These are phyloP conservation scores for Hanseniaspora valbyensis DNA, from an alignment of 805 yeast species.

Conservation along the genomic window DNA sequence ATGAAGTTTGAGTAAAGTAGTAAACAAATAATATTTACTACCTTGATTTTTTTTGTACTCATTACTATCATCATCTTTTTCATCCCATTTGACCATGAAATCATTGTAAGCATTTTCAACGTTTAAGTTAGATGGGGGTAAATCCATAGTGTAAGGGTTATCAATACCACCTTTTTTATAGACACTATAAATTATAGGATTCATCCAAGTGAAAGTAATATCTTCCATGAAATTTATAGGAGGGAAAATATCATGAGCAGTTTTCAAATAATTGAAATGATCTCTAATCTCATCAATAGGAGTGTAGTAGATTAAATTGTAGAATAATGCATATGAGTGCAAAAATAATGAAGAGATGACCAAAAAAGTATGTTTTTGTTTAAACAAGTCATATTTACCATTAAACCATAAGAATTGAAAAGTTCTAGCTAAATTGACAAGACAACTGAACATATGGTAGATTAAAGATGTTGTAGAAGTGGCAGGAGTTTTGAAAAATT, in stretches of 20 bases:
- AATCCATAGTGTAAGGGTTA: slow-evolving; percentile 34
- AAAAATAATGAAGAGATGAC: slow-evolving; percentile 28
- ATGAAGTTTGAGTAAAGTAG: slow-evolving; percentile 32
- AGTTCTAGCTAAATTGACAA: slow-evolving; percentile 20
- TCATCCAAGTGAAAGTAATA: slow-evolving; percentile 41
- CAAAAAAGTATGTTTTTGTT: slow-evolving; percentile 20
- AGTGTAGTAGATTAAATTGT: slow-evolving; percentile 31
- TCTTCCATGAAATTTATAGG: slow-evolving; percentile 29
- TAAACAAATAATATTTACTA: slow-evolving; percentile 27
- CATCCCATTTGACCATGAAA: slow-evolving; percentile 30
- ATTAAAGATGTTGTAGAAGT: slow-evolving; percentile 25
- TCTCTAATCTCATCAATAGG: slow-evolving; percentile 34
- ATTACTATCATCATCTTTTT: slow-evolving; percentile 23
- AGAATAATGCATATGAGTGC: slow-evolving; percentile 27
- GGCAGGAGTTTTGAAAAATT: slow-evolving; percentile 26
- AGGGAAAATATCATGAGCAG: slow-evolving; percentile 22
- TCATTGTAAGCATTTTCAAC: slow-evolving; percentile 28
- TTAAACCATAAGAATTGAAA: slow-evolving; percentile 21
- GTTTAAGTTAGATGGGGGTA: slow-evolving; percentile 32
- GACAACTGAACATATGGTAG: slow-evolving; percentile 22
- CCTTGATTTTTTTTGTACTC: neutral
- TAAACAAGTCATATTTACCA: slow-evolving; percentile 21
- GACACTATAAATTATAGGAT: slow-evolving; percentile 33
- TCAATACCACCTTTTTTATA: slow-evolving; percentile 32
- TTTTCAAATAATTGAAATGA: slow-evolving; percentile 26